Conservation (phyloP, 2,329 filamentous ascomycete genomes). For the Helotiales sp. region DNA sequence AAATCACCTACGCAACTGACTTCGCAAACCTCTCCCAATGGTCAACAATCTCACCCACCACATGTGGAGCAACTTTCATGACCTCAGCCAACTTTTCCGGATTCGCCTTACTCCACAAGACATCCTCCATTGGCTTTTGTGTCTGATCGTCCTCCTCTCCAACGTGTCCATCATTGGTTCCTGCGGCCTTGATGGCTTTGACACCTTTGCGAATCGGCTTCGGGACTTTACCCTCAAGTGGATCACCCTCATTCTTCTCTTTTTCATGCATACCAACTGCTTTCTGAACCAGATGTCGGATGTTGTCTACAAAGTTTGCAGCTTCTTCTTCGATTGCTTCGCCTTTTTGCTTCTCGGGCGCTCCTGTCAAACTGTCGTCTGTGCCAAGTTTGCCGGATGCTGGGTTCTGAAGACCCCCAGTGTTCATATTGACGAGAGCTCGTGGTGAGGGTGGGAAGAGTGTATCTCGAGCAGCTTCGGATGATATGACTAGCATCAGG, state of each 20-base stretch:
- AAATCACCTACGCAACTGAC: neutral
- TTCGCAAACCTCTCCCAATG: conserved; percentile 58
- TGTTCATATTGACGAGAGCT: conserved; percentile 29
- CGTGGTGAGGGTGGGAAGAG: conserved; percentile 31
- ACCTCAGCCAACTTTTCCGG: conserved; percentile 20
- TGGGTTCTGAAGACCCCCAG: conserved; percentile 29
- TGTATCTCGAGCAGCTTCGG: neutral
- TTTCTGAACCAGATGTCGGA: conserved; percentile 22
- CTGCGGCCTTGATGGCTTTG: conserved; percentile 22
- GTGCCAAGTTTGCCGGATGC: conserved; percentile 31
- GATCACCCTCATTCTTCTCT: conserved; percentile 25
- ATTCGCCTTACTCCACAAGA: conserved; percentile 30
- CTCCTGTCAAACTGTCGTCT: conserved; percentile 30
- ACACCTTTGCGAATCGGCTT: conserved; percentile 28
- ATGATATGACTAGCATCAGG: conserved; percentile 28
- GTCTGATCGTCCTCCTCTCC: conserved; percentile 29
- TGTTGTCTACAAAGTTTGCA: conserved; percentile 29
- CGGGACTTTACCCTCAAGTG: conserved; percentile 27
- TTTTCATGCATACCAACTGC: conserved; percentile 31
- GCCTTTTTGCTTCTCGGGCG: conserved; percentile 32
- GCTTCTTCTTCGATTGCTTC: conserved; percentile 35
- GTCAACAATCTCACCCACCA: conserved; percentile 53
- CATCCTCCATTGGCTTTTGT: conserved; percentile 28
- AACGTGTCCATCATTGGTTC: conserved; percentile 17
- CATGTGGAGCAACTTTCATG: conserved; percentile 41